Conservation (phyloP, 202 grass and related monocot species). For the Dendrocalamus latiflorus region DNA sequence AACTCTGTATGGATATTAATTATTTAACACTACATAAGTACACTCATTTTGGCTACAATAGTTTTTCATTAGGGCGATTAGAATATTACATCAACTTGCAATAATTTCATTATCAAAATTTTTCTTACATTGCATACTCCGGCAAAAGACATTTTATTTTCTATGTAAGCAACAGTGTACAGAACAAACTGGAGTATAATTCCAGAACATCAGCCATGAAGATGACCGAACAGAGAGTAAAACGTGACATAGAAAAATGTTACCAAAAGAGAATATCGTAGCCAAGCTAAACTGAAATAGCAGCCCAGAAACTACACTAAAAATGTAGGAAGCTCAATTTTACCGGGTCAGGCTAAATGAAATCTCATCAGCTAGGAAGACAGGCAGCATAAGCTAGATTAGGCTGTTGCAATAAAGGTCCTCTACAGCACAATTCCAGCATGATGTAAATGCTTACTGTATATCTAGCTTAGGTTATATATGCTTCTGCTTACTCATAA, state of each 20-base stretch:
- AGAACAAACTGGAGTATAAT: neutral
- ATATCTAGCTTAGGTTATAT: neutral
- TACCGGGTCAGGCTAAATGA: neutral
- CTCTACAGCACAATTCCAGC: neutral
- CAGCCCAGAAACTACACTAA: neutral
- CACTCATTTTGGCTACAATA: neutral
- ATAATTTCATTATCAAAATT: neutral
- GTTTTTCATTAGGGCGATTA: neutral
- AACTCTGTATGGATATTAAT: too few relatives aligned
- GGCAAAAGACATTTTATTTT: neutral
- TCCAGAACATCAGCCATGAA: neutral
- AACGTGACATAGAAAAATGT: neutral
- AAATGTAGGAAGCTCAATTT: neutral
- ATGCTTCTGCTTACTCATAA: too few relatives aligned
- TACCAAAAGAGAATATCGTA: neutral
- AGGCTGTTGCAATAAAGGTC: neutral
- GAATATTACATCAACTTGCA: neutral
- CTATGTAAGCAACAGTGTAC: neutral
- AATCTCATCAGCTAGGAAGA: neutral
- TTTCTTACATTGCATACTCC: neutral
- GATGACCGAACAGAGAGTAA: neutral
- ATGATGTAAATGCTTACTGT: neutral
- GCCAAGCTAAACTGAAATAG: neutral
- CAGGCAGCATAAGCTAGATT: neutral
- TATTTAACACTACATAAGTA: too few relatives aligned